These are phyloP conservation scores for Fusarium sp. DNA, from an alignment of 2,329 filamentous ascomycete genomes.

Conservation along the genomic window DNA sequence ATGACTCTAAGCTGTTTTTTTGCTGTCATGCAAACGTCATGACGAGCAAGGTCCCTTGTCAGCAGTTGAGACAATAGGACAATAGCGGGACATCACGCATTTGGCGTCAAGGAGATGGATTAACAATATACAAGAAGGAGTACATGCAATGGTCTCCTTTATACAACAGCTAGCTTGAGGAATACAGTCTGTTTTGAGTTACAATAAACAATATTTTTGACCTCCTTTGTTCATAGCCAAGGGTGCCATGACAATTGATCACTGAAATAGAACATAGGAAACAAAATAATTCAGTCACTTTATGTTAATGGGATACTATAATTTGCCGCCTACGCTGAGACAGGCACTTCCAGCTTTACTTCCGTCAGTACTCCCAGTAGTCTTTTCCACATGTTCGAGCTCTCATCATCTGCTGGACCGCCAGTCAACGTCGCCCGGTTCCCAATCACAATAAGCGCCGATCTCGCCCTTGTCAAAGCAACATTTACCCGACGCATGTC, in stretches of 20 bases:
- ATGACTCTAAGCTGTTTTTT: background rate
- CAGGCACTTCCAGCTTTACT: background rate
- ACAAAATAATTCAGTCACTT: background rate
- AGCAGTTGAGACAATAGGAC: too few species aligned
- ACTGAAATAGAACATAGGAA: background rate
- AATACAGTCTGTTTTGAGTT: background rate
- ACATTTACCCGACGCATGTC: conserved; percentile 57
- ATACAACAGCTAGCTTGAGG: background rate
- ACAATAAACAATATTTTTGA: background rate
- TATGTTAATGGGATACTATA: background rate
- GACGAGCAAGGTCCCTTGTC: background rate
- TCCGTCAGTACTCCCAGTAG: conserved; percentile 5
- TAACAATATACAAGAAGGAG: background rate
- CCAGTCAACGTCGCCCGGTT: conserved; percentile 47
- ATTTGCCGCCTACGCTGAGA: background rate
- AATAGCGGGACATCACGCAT: background rate
- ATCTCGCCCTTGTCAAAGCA: conserved; percentile 53
- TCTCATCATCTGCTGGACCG: conserved; percentile 1
- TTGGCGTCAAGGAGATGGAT: background rate
- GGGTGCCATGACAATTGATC: background rate
- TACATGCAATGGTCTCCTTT: background rate
- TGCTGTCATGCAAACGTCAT: background rate
- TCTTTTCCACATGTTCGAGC: conserved; percentile 4
- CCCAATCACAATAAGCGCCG: conserved; percentile 52
- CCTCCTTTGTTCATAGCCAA: background rate